Conservation (phyloP, 2,329 filamentous ascomycete genomes). For the Aspergillus pseudonomiae region DNA sequence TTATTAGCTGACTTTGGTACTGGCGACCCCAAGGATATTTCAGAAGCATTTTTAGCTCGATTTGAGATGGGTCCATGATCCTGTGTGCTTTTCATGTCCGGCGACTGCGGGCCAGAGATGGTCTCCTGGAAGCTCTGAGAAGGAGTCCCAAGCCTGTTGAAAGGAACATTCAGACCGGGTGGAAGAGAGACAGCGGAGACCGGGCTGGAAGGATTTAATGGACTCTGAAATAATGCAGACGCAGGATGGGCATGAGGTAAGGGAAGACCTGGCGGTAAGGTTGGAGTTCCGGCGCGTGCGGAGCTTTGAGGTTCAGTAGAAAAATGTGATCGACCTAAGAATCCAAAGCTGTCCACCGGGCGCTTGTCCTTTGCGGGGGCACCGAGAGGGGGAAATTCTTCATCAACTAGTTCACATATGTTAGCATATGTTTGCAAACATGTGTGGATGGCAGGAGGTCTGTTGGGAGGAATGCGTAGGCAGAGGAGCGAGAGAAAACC, state of each 20-base stretch:
- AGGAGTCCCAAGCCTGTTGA: slow-evolving; percentile 34
- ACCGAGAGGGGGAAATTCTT: slow-evolving; percentile 53
- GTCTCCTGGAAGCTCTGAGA: slow-evolving; percentile 29
- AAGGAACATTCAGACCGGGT: slow-evolving; percentile 29
- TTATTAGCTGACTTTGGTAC: slow-evolving; percentile 38
- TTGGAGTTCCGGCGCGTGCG: slow-evolving; percentile 42
- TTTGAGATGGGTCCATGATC: slow-evolving; percentile 24
- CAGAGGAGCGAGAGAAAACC: slow-evolving; percentile 3
- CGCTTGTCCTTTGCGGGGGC: slow-evolving; percentile 39
- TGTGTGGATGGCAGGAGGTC: slow-evolving; percentile 5
- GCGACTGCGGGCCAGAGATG: slow-evolving; percentile 31
- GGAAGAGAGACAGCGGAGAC: slow-evolving; percentile 32
- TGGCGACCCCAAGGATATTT: slow-evolving; percentile 47
- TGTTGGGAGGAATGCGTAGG: slow-evolving; percentile 12
- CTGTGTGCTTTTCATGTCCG: slow-evolving; percentile 27
- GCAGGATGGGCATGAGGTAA: slow-evolving; percentile 45
- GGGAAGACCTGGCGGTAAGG: slow-evolving; percentile 45
- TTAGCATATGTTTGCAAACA: slow-evolving; percentile 30
- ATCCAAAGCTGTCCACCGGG: slow-evolving; percentile 39
- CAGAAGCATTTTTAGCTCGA: slow-evolving; percentile 35
- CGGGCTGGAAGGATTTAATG: slow-evolving; percentile 33
- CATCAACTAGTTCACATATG: slow-evolving; percentile 40
- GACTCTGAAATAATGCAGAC: slow-evolving; percentile 37
- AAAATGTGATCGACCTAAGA: slow-evolving; percentile 39
- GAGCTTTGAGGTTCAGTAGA: slow-evolving; percentile 32